phyloP scores from a whole-genome alignment of 202 grass and related monocot species.

The Eragrostis tef region DNA sequence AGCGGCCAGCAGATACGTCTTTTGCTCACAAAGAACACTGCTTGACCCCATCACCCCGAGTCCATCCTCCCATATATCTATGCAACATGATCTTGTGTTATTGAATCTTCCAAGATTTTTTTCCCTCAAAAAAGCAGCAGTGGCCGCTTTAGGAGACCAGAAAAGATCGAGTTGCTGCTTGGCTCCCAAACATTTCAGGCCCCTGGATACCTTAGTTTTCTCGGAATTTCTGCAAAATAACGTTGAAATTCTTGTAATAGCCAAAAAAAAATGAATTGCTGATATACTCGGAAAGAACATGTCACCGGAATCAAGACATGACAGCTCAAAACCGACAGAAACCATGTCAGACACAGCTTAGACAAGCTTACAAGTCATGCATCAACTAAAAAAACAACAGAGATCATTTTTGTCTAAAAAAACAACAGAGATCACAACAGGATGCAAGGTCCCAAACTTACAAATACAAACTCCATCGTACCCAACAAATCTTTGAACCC shows the following conservation, averaged over 20 bases:
- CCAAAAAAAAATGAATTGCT: background rate
- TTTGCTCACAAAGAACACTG: background rate
- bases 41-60: background rate
- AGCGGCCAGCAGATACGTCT: background rate
- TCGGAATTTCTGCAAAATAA: background rate
- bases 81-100: background rate
- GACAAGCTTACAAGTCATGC: background rate
- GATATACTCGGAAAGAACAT: background rate
- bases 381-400: background rate
- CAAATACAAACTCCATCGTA: constrained; percentile 19
- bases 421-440: background rate
- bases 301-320: background rate
- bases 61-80: background rate
- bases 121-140: background rate
- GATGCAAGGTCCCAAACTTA: background rate
- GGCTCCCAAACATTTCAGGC: background rate
- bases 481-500: background rate
- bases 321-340: background rate
- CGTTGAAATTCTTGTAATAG: background rate
- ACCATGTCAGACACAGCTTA: background rate
- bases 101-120: background rate
- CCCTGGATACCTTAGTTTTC: background rate
- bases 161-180: background rate
- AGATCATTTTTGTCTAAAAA: no score
- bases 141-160: background rate